A percentile compares a stretch with the other conserved stretches of the same genome.
Conservation (phyloP, 176 grass and related monocot species). For the Cymbopogon citratus region DNA sequence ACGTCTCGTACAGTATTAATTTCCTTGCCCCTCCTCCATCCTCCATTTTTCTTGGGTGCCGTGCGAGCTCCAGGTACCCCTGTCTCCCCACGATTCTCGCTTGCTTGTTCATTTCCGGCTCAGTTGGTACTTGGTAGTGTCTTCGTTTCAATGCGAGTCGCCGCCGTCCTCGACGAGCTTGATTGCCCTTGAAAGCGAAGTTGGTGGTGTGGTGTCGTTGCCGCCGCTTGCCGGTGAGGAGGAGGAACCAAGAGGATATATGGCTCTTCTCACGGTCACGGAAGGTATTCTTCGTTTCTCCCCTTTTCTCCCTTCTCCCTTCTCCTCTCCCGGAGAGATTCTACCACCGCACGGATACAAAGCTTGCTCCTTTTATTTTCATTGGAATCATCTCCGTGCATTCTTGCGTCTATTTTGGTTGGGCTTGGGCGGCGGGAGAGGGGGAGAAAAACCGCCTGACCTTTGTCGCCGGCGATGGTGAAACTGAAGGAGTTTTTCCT, state of each 20-base stretch:
- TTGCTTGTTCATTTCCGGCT: conserved; percentile 11
- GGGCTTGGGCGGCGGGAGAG: background rate
- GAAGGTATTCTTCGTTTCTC: conserved; percentile 50
- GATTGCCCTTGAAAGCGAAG: conserved; percentile 24
- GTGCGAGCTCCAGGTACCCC: conserved; percentile 33
- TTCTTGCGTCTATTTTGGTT: conserved; percentile 11
- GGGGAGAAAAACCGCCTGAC: background rate
- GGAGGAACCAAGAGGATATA: conserved; percentile 28
- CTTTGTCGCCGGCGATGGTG: conserved; percentile 25
- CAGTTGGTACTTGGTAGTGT: conserved; percentile 16
- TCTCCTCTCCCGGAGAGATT: conserved; percentile 1
- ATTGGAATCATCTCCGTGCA: background rate
- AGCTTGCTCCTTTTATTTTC: conserved; percentile 8
- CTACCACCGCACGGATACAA: background rate
- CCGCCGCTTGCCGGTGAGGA: background rate
- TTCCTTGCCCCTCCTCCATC: conserved; percentile 11
- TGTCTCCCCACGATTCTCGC: conserved; percentile 4
- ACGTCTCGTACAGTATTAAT: conserved; percentile 24
- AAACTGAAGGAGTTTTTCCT: conserved; percentile 56
- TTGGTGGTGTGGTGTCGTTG: background rate
- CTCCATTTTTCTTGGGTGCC: conserved; percentile 39
- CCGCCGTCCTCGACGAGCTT: conserved; percentile 23
- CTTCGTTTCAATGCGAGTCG: conserved; percentile 53
- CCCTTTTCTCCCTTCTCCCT: background rate
- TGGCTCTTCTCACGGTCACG: conserved; percentile 36